These are phyloP conservation scores for Daldinia loculata DNA, from an alignment of 495 filamentous ascomycete genomes.

Conservation along the genomic window DNA sequence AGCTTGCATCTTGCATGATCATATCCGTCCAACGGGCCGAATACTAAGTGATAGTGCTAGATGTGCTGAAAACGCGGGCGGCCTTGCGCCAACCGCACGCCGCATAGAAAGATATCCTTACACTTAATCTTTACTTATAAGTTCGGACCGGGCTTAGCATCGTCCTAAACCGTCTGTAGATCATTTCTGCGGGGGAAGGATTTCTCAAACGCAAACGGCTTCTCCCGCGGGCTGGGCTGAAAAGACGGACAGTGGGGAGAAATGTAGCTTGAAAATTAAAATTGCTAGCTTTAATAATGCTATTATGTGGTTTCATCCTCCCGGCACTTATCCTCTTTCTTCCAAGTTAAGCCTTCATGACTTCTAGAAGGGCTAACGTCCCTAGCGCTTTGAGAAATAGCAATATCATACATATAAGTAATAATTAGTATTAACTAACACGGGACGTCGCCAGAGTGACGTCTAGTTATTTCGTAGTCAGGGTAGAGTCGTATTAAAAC, in stretches of 20 bases:
- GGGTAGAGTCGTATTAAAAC: background rate
- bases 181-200: constrained; percentile 39
- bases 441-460: constrained; percentile 14
- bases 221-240: constrained; percentile 23
- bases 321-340: constrained; percentile 16
- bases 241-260: background rate
- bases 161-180: constrained; percentile 32
- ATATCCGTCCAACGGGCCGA: constrained; percentile 42
- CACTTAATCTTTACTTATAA: constrained; percentile 36
- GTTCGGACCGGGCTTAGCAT: constrained; percentile 36
- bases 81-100: constrained; percentile 35
- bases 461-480: background rate
- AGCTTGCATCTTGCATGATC: constrained; percentile 39
- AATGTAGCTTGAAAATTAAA: constrained; percentile 16
- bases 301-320: constrained; percentile 13
- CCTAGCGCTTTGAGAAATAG: background rate
- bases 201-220: constrained; percentile 31
- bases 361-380: background rate
- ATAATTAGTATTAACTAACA: background rate
- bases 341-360: constrained; percentile 11
- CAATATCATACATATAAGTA: background rate
- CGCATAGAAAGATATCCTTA: constrained; percentile 27
- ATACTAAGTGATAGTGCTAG: constrained; percentile 40
- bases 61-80: constrained; percentile 40
- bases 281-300: constrained; percentile 20